phyloP scores from a whole-genome alignment of 768 basidiomycete genomes.

The Trametes sanguinea region DNA sequence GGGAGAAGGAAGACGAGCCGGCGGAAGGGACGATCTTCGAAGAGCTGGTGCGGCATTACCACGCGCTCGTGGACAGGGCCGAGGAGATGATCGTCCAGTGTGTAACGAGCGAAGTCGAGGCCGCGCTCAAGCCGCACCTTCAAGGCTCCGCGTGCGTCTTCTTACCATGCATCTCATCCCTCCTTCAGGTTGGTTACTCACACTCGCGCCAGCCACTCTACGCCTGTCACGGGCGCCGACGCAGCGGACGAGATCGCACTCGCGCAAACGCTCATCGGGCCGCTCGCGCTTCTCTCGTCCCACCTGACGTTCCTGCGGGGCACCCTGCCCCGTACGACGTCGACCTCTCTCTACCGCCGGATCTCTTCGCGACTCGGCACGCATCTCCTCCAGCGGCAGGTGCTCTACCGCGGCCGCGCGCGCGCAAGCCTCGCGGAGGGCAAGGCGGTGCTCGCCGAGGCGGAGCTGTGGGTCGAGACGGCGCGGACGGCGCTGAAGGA shows the following conservation, averaged over 20 bases:
- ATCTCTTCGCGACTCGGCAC: constrained; percentile 70
- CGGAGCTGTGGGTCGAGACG: constrained; percentile 82
- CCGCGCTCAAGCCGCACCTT: constrained; percentile 67
- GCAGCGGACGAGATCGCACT: constrained; percentile 47
- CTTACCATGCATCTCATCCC: constrained; percentile 10
- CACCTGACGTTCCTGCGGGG: constrained; percentile 69
- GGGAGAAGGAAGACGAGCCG: constrained; percentile 35
- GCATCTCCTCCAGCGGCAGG: constrained; percentile 81
- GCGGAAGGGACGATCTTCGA: constrained; percentile 78
- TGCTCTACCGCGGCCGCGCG: constrained; percentile 72
- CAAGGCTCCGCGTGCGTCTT: constrained; percentile 43
- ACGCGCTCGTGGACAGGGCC: constrained; percentile 60
- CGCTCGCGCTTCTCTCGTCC: constrained; percentile 79
- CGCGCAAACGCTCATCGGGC: constrained; percentile 70
- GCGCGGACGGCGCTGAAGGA: constrained; percentile 60
- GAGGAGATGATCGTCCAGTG: constrained; percentile 89
- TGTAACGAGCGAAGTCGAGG: constrained; percentile 80
- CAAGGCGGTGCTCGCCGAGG: constrained; percentile 64
- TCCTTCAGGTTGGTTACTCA: neutral
- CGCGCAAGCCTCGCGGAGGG: constrained; percentile 62
- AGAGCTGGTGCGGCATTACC: constrained; percentile 66
- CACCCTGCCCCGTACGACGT: constrained; percentile 58
- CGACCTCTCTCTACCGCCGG: constrained; percentile 71
- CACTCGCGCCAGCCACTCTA: constrained; percentile 22
- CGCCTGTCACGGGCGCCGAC: constrained; percentile 29